Percentiles rank a stretch among this genome's conserved stretches.
phyloP scores from a whole-genome alignment of 495 filamentous ascomycete genomes.

The Podospora pseudopauciseta region DNA sequence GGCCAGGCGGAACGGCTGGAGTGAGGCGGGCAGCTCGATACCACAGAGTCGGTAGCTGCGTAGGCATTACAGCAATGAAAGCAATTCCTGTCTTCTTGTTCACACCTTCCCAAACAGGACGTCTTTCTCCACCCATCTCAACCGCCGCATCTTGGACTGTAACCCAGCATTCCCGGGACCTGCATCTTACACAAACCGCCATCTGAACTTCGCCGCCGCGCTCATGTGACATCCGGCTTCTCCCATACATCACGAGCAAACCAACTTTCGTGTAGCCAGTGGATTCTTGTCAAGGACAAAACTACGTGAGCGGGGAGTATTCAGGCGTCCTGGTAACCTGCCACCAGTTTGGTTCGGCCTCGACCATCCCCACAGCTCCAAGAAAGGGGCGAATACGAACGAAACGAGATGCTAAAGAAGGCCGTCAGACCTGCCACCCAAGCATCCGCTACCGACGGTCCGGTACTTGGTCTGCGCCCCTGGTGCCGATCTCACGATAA shows the following conservation, averaged over 20 bases:
- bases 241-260: background rate
- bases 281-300: background rate
- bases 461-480: background rate
- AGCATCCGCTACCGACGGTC: background rate
- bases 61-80: constrained; percentile 7
- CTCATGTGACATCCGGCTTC: background rate
- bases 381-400: background rate
- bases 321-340: background rate
- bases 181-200: background rate
- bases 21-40: background rate
- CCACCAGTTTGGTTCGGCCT: background rate
- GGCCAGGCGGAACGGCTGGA: constrained; percentile 3
- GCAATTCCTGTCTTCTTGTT: constrained; percentile 13
- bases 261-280: background rate
- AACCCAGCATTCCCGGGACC: background rate
- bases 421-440: background rate
- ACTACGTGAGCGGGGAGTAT: background rate
- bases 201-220: background rate
- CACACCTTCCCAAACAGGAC: constrained; percentile 23
- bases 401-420: background rate
- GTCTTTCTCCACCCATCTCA: constrained; percentile 16
- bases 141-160: background rate
- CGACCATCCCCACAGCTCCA: background rate
- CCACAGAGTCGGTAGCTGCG: background rate
- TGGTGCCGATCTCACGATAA: constrained; percentile 2